A percentile compares a stretch with the other conserved stretches of the same genome.
Evolutionary conservation across 1,284 basidiomycete genomes (phyloP).

Genomic region (Schizopora paradoxa): DNA sequence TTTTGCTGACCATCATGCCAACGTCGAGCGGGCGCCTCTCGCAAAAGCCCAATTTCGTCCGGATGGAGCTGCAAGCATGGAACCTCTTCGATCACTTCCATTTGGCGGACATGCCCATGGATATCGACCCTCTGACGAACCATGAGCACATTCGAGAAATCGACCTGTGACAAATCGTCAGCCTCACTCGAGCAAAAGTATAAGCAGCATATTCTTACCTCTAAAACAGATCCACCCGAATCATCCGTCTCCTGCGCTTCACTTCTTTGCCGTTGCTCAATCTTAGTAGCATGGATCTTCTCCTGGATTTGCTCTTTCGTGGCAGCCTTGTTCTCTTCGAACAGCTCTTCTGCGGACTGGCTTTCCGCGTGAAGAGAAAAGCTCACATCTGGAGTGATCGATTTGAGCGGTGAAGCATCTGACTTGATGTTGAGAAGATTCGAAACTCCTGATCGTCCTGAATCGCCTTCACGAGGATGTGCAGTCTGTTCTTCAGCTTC

Average conservation of each 20-base stretch:
- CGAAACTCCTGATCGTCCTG: not conserved
- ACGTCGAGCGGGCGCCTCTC: conserved; percentile 50
- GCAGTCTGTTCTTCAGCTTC: not conserved
- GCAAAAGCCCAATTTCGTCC: conserved; percentile 63
- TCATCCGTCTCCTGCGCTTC: not conserved
- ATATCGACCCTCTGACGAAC: conserved; percentile 87
- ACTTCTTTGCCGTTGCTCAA: not conserved
- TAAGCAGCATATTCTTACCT: not conserved
- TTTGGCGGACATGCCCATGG: conserved; percentile 67
- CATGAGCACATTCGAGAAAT: conserved; percentile 39
- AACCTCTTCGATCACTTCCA: conserved; percentile 71
- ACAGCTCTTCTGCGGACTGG: conserved; percentile 28
- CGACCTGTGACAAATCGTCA: conserved; percentile 15
- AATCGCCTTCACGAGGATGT: not conserved
- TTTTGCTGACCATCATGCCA: conserved; percentile 54
- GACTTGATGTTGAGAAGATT: not conserved
- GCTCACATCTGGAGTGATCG: conserved; percentile 4
- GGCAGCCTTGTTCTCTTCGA: conserved; percentile 29
- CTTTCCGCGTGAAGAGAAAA: conserved; percentile 3
- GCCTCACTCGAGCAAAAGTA: not conserved
- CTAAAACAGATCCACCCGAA: not conserved
- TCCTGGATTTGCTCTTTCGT: conserved; percentile 25
- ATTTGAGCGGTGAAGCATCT: no score
- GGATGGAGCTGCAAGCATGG: conserved; percentile 56
- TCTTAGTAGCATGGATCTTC: conserved; percentile 20